These are phyloP conservation scores for Gossypium australe DNA, from an alignment of 345 rosid species.

Conservation along the genomic window DNA sequence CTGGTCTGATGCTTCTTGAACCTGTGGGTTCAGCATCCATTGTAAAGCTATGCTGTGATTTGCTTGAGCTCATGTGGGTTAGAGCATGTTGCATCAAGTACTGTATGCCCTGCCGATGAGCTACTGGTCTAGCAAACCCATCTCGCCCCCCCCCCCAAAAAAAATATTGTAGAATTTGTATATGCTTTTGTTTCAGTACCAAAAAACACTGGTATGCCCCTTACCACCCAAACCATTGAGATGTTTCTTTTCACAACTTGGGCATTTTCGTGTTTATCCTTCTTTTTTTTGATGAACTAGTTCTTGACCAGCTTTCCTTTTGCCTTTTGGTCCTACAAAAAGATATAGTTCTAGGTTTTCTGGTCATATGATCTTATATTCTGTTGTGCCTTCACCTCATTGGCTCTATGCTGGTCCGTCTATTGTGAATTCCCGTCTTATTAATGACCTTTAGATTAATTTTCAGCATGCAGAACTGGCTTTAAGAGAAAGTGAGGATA, in stretches of 20 bases:
- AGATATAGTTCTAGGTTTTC: background rate
- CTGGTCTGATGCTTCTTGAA: background rate
- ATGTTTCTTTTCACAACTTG: background rate
- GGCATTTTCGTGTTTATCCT: background rate
- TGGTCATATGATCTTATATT: background rate
- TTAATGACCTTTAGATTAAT: background rate
- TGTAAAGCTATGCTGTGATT: background rate
- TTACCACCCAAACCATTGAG: background rate
- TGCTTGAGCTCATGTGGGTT: background rate
- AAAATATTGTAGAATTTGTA: too few relatives aligned
- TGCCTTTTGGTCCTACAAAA: background rate
- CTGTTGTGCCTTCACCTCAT: background rate
- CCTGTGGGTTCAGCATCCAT: background rate
- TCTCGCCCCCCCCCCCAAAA: too few relatives aligned
- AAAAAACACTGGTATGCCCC: background rate
- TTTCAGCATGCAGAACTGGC: background rate
- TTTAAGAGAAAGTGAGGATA: background rate
- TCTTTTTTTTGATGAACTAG: background rate
- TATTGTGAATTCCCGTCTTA: background rate
- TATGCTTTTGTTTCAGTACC: too few relatives aligned
- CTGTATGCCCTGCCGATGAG: too few relatives aligned
- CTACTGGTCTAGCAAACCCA: too few relatives aligned
- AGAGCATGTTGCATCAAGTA: background rate
- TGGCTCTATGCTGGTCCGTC: background rate
- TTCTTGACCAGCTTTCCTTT: background rate